Base-by-base conservation (phyloP, 768 basidiomycete genomes). In the Daedalea quercina region DNA sequence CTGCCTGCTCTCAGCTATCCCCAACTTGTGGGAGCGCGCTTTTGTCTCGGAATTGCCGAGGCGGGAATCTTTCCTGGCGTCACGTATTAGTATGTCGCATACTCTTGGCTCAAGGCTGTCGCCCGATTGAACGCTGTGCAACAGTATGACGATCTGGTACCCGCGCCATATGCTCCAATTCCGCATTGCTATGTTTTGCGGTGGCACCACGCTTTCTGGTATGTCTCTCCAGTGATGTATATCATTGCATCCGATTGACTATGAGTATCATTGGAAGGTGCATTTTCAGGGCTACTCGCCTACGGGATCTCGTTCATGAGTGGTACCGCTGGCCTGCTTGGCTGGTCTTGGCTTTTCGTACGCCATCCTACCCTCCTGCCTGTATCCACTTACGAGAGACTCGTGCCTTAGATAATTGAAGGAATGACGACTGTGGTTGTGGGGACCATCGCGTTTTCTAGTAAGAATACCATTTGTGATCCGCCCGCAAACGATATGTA, bases 41-140 rank as follows among this genome's bases (percentile, higher is more conserved):
- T 81, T 4, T 77, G 75, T 53, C 76, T 87, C 1, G 86, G 86
- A 3, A 62, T 84, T 1, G 76, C 82, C 0, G 86, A 88, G 67
- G 82, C 84, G 3, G 84, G 86, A 9, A 62, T 87, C 9, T 87
- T 84, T 65, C 85, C 86, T 12, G 85, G 85, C 22, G 82, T 87
- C 11, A 76, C 78, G 0, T 90, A 85, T 69, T 88, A 84, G 85
- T 85, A 26, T 26, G 44, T 44, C 24, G 12, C 24, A 11, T 44
- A 17, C 15, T 23, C 9, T 28, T 13, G n/a, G 6, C 40, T 43
- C 42, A 22, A 43, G 42, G 9, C 19, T 17, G 19, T 19, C 42
- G 13, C 42, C 8, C 42, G 12, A 35, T 34, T n/a, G n/a, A n/a
- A n/a, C n/a, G n/a, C n/a, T n/a, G n/a, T n/a, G n/a, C n/a, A n/a